These are phyloP conservation scores for Lenwebbia sp. DNA, from an alignment of 345 rosid genomes.

Conservation along the genomic window DNA sequence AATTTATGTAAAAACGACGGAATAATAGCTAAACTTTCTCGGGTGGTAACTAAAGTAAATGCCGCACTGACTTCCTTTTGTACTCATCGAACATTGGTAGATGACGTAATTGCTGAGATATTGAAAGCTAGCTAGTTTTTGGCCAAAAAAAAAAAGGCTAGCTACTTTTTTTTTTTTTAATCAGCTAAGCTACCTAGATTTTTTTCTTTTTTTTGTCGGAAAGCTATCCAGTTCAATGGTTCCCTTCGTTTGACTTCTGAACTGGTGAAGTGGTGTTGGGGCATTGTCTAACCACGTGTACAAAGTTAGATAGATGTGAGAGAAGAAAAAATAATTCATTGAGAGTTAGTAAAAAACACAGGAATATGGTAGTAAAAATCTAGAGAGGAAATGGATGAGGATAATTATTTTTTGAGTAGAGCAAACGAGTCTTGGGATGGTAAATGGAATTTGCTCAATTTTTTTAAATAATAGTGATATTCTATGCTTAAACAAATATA, in stretches of 20 bases:
- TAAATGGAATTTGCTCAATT: neutral
- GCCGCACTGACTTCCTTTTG: neutral
- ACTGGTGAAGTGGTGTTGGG: neutral
- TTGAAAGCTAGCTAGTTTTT: neutral
- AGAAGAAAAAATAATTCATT: neutral
- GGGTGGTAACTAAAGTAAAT: neutral
- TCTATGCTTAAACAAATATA: too few species aligned
- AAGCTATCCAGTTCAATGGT: neutral
- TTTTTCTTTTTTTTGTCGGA: too few species aligned
- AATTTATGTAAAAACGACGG: neutral
- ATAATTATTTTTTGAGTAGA: neutral
- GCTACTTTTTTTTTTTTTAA: too few species aligned
- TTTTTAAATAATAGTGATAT: too few species aligned
- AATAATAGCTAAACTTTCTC: neutral
- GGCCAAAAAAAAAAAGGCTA: too few species aligned
- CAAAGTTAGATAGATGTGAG: neutral
- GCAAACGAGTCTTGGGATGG: neutral
- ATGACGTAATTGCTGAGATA: neutral
- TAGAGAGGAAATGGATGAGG: neutral
- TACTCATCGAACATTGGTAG: neutral
- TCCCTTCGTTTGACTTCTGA: neutral
- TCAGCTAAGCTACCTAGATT: neutral
- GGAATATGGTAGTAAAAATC: neutral
- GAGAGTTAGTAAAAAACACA: neutral
- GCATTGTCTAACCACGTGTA: neutral